phyloP scores from a whole-genome alignment of 805 yeast species.

The Yamadazyma olivae region DNA sequence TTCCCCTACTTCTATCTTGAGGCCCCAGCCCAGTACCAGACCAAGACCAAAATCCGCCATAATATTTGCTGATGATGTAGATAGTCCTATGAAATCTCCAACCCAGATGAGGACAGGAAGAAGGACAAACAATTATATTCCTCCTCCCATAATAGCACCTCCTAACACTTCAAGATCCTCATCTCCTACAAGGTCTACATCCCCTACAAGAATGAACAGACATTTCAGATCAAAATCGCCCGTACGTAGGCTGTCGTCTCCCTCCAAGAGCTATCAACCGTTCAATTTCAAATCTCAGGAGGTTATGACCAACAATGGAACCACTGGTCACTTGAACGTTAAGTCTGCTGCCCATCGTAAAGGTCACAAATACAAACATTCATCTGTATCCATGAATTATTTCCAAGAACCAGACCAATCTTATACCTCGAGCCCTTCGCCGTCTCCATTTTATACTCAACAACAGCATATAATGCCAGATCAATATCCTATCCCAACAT shows the following conservation, averaged over 20 bases:
- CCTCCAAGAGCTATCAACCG: constrained; percentile 39
- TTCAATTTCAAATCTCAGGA: constrained; percentile 65
- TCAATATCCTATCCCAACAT: constrained; percentile 69
- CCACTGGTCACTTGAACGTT: constrained; percentile 23
- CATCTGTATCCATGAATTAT: constrained; percentile 92
- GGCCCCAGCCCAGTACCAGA: constrained; percentile 13
- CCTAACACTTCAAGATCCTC: constrained; percentile 17
- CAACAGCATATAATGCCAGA: constrained; percentile 40
- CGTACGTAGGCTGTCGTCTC: constrained; percentile 14
- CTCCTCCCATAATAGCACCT: constrained; percentile 17
- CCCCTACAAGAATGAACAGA: constrained; percentile 26
- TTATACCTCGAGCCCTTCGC: not conserved
- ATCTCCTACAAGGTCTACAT: constrained; percentile 26
- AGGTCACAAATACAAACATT: constrained; percentile 94
- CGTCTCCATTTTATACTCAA: not conserved
- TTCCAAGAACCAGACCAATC: constrained; percentile 80
- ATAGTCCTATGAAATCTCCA: constrained; percentile 9
- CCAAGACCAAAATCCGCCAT: constrained; percentile 37
- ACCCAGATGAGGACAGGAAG: constrained; percentile 1
- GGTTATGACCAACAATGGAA: constrained; percentile 26
- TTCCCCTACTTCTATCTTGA: constrained; percentile 13
- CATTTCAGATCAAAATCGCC: constrained; percentile 27
- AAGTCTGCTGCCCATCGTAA: constrained; percentile 76
- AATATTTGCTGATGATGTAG: constrained; percentile 24
- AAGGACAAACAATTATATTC: constrained; percentile 5